Evolutionary conservation across 2,329 filamentous ascomycete genomes (phyloP).

Genomic region (Orbilia oligospora): DNA sequence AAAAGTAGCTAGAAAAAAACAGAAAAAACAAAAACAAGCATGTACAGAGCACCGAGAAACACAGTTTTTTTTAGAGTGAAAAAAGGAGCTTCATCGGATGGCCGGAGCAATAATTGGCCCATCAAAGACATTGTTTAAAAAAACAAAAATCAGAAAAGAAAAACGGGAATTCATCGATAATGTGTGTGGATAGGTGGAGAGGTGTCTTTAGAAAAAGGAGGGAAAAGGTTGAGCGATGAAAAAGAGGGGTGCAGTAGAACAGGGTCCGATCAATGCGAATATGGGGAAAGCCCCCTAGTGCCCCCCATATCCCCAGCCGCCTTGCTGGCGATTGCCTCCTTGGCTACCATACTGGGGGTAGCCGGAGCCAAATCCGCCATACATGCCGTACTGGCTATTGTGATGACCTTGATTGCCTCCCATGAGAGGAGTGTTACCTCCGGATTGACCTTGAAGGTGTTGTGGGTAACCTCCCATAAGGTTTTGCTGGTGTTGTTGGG

Average conservation of each 20-base stretch:
- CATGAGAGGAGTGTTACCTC: conserved; percentile 58
- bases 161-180: conserved; percentile 29
- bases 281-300: conserved; percentile 39
- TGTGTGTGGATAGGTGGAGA: conserved; percentile 40
- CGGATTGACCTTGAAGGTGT: conserved; percentile 58
- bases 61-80: conserved; percentile 51
- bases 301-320: conserved; percentile 58
- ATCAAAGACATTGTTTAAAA: conserved; percentile 48
- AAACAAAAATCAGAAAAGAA: conserved; percentile 37
- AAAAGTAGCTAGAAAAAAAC: conserved; percentile 6
- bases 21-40: conserved; percentile 25
- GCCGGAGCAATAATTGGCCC: conserved; percentile 44
- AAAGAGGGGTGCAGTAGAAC: not conserved
- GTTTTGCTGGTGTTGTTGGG: conserved; percentile 55
- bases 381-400: conserved; percentile 54
- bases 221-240: conserved; percentile 29
- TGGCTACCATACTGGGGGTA: conserved; percentile 56
- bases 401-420: conserved; percentile 52
- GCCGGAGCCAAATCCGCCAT: conserved; percentile 50
- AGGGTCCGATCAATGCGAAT: conserved; percentile 2
- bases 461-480: conserved; percentile 60
- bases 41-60: conserved; percentile 53
- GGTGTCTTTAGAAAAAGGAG: conserved; percentile 38
- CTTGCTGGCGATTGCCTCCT: conserved; percentile 53
- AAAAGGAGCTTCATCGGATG: conserved; percentile 44